phyloP scores from a whole-genome alignment of 108 stramenopile species.

The Chaetoceros tenuissimus region DNA sequence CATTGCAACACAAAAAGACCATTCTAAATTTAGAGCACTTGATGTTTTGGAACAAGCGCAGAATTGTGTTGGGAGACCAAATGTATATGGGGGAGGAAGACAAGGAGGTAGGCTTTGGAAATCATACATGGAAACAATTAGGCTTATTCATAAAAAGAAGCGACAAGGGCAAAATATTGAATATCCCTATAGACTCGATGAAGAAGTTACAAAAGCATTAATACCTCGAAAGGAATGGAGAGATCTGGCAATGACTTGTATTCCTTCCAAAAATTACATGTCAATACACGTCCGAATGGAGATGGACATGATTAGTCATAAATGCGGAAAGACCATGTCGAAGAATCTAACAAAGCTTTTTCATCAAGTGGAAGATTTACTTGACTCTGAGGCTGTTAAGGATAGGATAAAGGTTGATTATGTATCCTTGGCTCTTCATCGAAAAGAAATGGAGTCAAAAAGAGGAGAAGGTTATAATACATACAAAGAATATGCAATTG shows the following conservation, averaged over 20 bases:
- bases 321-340: conserved; percentile 45
- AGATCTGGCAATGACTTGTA: conserved; percentile 17
- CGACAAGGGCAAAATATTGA: background rate
- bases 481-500: conserved; percentile 10
- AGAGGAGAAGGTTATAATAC: background rate
- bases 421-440: conserved; percentile 15
- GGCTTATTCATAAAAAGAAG: conserved; percentile 1
- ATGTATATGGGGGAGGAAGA: conserved; percentile 28
- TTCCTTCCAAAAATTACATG: conserved; percentile 17
- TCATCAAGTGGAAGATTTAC: conserved; percentile 21
- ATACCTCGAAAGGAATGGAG: conserved; percentile 23
- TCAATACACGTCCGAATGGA: conserved; percentile 75
- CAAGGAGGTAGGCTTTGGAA: conserved; percentile 33
- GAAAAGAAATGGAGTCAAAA: conserved; percentile 18
- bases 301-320: conserved; percentile 59
- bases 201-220: conserved; percentile 14
- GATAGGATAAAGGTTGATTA: conserved; percentile 12
- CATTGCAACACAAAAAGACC: too few species aligned
- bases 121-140: conserved; percentile 7
- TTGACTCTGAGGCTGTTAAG: background rate
- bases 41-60: too few species aligned
- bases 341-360: conserved; percentile 50
- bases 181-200: conserved; percentile 2
- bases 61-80: too few species aligned
- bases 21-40: too few species aligned